Percentiles rank a stretch among this genome's conserved stretches.
Evolutionary conservation across 306 rosid species (phyloP).

Genomic region (Cicer bijugum): DNA sequence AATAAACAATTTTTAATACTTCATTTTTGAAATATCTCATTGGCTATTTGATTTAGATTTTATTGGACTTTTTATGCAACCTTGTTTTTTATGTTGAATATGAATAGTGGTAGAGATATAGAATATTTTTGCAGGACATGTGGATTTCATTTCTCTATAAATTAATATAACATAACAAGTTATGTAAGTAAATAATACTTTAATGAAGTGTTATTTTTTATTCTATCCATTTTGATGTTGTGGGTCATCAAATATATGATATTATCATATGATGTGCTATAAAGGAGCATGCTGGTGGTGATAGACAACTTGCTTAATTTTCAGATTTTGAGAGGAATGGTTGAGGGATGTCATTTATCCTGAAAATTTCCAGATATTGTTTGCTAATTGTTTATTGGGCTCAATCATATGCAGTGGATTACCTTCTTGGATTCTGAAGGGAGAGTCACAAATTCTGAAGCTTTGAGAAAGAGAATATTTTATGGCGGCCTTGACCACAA

Average conservation of each 20-base stretch:
- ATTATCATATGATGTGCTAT: background rate
- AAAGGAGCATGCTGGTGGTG: slow-evolving; percentile 26
- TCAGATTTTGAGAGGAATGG: slow-evolving; percentile 21
- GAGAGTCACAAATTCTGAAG: slow-evolving; percentile 70
- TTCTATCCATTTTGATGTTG: slow-evolving; percentile 14
- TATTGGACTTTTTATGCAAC: background rate
- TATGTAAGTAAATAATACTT: background rate
- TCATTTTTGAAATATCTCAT: background rate
- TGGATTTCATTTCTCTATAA: background rate
- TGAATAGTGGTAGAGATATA: background rate
- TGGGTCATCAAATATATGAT: background rate
- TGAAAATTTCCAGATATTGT: slow-evolving; percentile 34
- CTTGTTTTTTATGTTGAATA: background rate
- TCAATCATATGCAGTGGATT: slow-evolving; percentile 68
- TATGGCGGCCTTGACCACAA: slow-evolving; percentile 93
- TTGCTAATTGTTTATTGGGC: slow-evolving; percentile 39
- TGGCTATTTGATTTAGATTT: background rate
- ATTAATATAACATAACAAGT: background rate
- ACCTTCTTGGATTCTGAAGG: slow-evolving; percentile 92
- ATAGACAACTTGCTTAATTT: slow-evolving; percentile 9
- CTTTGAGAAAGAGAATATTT: slow-evolving; percentile 86
- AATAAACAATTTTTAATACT: background rate
- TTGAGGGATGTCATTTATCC: slow-evolving; percentile 19
- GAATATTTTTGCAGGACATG: background rate
- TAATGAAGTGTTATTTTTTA: background rate